These are phyloP conservation scores for Boletus smithii DNA, from an alignment of 1,284 basidiomycete genomes.

Conservation along the genomic window DNA sequence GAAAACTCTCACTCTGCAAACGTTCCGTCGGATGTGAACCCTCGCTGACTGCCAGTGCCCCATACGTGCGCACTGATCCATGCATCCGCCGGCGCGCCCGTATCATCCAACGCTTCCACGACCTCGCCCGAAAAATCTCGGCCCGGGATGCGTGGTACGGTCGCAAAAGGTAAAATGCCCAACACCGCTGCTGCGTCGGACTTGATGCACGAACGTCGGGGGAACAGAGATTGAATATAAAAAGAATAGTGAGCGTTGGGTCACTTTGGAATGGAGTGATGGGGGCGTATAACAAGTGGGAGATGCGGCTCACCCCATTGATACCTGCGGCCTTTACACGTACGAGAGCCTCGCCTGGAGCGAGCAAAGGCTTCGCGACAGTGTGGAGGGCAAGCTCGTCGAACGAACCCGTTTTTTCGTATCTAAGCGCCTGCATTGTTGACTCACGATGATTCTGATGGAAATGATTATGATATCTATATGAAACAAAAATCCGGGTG, in stretches of 20 bases:
- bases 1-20: slow-evolving; percentile 33
- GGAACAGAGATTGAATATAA: too few species aligned
- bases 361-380: slow-evolving; percentile 25
- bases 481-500: too few species aligned
- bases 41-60: slow-evolving; percentile 35
- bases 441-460: slow-evolving; percentile 1
- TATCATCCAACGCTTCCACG: slow-evolving; percentile 29
- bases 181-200: slow-evolving; percentile 32
- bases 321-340: slow-evolving; percentile 33
- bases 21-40: slow-evolving; percentile 33
- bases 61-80: slow-evolving; percentile 34
- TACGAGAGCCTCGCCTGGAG: slow-evolving; percentile 33
- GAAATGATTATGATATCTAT: too few species aligned
- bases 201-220: slow-evolving; percentile 10
- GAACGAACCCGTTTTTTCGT: slow-evolving; percentile 33
- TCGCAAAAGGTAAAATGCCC: slow-evolving; percentile 33
- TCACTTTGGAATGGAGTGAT: not conserved
- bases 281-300: not conserved
- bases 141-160: slow-evolving; percentile 30
- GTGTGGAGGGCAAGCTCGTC: slow-evolving; percentile 23
- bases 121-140: slow-evolving; percentile 36
- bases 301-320: slow-evolving; percentile 27
- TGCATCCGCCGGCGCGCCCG: slow-evolving; percentile 15
- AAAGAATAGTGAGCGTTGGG: too few species aligned
- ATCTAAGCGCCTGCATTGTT: slow-evolving; percentile 33